Evolutionary conservation across 805 yeast genomes (phyloP), one percentile per base, ranked within the genome.

Genomic region (Pichia californica): DNA sequence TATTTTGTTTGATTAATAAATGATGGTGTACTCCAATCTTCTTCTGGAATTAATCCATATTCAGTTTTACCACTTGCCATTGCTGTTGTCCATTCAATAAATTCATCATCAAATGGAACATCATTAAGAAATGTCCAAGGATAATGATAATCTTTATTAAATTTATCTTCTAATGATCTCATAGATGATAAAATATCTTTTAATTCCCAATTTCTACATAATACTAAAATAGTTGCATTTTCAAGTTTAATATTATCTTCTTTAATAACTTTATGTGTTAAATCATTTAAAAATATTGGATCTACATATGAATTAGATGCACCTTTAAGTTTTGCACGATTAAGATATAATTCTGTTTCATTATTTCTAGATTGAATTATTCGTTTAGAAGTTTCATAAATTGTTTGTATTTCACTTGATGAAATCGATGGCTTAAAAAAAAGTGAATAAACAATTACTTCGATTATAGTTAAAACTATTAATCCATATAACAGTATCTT

Each of bases 211-310:
- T 88, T 88, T 43, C 97, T 69, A 31, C 85, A 95, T 23, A 89
- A 73, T 95, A 89, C 88, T 43, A 89, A 73, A 23, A 89, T 61
- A 0, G 95, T 83, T 4, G 97, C 97, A 59, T 88, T 88, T 55
- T 86, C 95, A 82, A 33, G 65, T 45, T 68, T 16, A 48, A 40
- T 40, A 66, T 31, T 19, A 7, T n/a, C 30, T 11, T 38, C 42
- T 30, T n/a, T 19, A 6, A 21, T 11, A n/a, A 44, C 11, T 3
- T 30, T 3, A 20, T 31, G 36, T 8, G 38, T 30, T 10, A 25
- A 38, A 32, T 27, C 43, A 38, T n/a, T 49, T 40, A 3, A 68
- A 58, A 20, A 64, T 51, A 2, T 52, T 43, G 20, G 57, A 53
- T 31, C 58, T 3, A 64, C 49, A 44, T 69, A 70, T 11, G 73